phyloP scores from a whole-genome alignment of 352 stramenopile species.

The Blastocystis sp. region DNA sequence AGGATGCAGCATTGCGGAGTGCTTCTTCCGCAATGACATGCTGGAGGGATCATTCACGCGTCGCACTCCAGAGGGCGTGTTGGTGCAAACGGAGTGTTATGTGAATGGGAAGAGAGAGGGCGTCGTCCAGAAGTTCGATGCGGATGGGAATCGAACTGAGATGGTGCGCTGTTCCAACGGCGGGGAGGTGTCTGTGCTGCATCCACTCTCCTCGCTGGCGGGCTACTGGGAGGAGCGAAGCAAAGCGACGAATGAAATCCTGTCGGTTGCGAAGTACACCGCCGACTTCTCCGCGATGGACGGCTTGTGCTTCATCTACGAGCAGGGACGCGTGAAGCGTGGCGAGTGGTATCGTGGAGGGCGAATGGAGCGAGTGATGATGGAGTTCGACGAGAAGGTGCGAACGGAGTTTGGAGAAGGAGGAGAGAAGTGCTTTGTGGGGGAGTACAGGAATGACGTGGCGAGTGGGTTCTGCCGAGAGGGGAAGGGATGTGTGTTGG shows the following conservation, averaged over 20 bases:
- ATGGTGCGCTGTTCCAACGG: not conserved
- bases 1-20: not conserved
- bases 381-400: not conserved
- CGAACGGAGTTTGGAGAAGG: not conserved
- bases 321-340: not conserved
- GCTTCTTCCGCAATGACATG: not conserved
- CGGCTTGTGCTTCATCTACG: not conserved
- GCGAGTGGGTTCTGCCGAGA: not conserved
- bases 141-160: not conserved
- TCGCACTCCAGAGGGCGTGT: not conserved
- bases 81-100: not conserved
- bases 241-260: not conserved
- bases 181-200: not conserved
- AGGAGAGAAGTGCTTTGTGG: not conserved
- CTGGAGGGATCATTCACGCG: not conserved
- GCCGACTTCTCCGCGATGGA: not conserved
- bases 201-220: not conserved
- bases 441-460: slow-evolving; percentile 9
- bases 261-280: not conserved
- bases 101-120: not conserved
- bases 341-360: not conserved
- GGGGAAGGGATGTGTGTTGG: not conserved
- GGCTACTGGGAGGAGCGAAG: not conserved
- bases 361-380: not conserved
- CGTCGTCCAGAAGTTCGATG: not conserved